Base-by-base conservation (phyloP, 2,329 filamentous ascomycete species). In the Penicillium sp. region DNA sequence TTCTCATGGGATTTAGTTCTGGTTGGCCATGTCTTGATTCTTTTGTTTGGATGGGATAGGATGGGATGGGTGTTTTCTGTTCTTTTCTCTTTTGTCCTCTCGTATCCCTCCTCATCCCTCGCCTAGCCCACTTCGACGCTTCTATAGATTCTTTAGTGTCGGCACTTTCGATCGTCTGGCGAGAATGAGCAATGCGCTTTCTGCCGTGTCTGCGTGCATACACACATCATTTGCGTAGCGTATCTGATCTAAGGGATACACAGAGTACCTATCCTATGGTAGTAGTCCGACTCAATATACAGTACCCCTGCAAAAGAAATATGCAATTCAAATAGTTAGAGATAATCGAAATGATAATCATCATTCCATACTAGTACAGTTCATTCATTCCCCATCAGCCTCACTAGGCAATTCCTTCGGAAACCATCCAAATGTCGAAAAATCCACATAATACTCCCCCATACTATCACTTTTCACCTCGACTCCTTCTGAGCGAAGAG, bases 381-480 rank as follows among this genome's bases (percentile, higher is more conserved):
- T 28, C 10, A 28, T 10, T 28, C 24, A n/a, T 28, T 28, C 24
- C 24, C 10, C 55, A 18, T 40, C 56, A 21, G 65, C 73, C 52
- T 82, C 79, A 66, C 78, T 80, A 7, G 80, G 79, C 34, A 84
- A 69, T 33, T 71, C 60, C 16, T 73, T 70, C 3, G 82, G 82
- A 70, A 80, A 80, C 77, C 77, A 80, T n/a, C 77, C 77, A 65
- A 71, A 79, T 29, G 55, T 60, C 2, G 60, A 65, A 34, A 79
- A 66, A 62, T 79, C 73, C 39, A 80, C 65, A 51, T 70, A 73
- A 19, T 73, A 71, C 54, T 79, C 77, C 1, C 76, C 77, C 69
- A 79, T 74, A 6, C 67, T 70, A 50, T 77, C 75, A 18, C 61
- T 66, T 5, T 68, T 66, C 1, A 79, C 75, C 36, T 69, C 66